Percentiles rank a stretch among this genome's conserved stretches.
Conservation (phyloP, 257 asterid species). For the Prunella vulgaris region DNA sequence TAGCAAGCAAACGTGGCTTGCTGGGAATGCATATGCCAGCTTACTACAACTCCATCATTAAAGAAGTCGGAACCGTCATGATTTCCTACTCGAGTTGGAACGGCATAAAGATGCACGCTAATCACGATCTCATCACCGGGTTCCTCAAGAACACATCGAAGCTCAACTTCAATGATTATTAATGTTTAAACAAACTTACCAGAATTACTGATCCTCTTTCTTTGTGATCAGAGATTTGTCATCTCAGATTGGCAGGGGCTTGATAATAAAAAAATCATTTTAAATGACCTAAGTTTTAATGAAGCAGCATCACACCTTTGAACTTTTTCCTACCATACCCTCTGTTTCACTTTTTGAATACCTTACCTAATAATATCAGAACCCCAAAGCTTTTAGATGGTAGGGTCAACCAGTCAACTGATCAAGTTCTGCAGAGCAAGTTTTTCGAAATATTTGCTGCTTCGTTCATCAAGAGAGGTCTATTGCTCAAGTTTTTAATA, state of each 20-base stretch:
- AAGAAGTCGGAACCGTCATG: constrained; percentile 66
- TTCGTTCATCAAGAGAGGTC: too few species aligned
- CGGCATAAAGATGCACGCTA: constrained; percentile 65
- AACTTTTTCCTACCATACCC: too few species aligned
- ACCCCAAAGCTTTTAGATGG: too few species aligned
- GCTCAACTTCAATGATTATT: constrained; percentile 30
- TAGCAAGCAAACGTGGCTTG: constrained; percentile 32
- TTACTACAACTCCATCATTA: constrained; percentile 45
- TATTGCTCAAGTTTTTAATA: too few species aligned
- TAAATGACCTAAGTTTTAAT: too few species aligned
- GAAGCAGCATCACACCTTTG: too few species aligned
- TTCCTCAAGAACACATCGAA: constrained; percentile 59
- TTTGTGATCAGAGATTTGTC: constrained; percentile 37
- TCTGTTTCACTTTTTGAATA: too few species aligned
- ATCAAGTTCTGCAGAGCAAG: too few species aligned
- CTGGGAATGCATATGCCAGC: constrained; percentile 65
- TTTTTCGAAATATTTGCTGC: too few species aligned
- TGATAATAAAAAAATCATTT: too few species aligned
- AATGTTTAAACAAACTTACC: background rate
- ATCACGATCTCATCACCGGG: constrained; percentile 56
- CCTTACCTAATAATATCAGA: too few species aligned
- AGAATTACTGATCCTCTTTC: background rate
- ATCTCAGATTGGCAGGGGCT: constrained; percentile 48
- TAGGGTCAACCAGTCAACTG: too few species aligned
- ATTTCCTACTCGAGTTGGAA: constrained; percentile 77